Conservation (phyloP, 179 eudicot genomes). For the Amaranthus tricolor region DNA sequence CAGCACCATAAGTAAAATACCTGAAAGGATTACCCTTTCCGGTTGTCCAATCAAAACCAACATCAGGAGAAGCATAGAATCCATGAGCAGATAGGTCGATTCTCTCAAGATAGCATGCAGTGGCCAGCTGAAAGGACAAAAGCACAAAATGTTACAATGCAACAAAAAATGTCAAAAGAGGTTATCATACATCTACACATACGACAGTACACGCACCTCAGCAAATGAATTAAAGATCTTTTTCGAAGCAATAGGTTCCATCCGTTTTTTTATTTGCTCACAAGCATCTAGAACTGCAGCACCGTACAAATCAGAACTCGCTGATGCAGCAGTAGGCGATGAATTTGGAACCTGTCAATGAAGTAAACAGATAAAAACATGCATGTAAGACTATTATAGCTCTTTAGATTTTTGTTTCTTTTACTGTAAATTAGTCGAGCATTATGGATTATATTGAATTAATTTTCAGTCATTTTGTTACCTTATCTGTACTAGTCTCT, state of each 20-base stretch:
- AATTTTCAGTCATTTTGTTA: slow-evolving; percentile 20
- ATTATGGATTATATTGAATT: background rate
- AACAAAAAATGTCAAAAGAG: background rate
- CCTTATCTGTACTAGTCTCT: slow-evolving; percentile 98
- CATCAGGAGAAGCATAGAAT: slow-evolving; percentile 72
- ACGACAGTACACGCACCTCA: slow-evolving; percentile 44
- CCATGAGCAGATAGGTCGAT: slow-evolving; percentile 97
- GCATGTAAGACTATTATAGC: background rate
- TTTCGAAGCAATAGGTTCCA: slow-evolving; percentile 72
- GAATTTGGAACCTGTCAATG: slow-evolving; percentile 78
- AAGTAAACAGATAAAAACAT: slow-evolving; percentile 8
- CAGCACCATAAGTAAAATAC: slow-evolving; percentile 91
- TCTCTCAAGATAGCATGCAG: slow-evolving; percentile 76
- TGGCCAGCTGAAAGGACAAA: slow-evolving; percentile 52
- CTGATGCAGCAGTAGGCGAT: slow-evolving; percentile 97
- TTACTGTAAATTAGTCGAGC: background rate
- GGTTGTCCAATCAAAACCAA: slow-evolving; percentile 78
- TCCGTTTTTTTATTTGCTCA: slow-evolving; percentile 79
- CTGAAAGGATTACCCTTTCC: slow-evolving; percentile 72
- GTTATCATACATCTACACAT: background rate
- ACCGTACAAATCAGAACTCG: slow-evolving; percentile 94
- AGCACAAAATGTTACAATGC: background rate
- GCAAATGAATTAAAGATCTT: slow-evolving; percentile 52
- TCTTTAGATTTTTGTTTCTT: background rate
- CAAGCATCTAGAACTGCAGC: slow-evolving; percentile 96